A percentile compares a stretch with the other conserved stretches of the same genome.
Evolutionary conservation across 176 grass and related monocot genomes (phyloP).

Genomic region (Oryza coarctata): DNA sequence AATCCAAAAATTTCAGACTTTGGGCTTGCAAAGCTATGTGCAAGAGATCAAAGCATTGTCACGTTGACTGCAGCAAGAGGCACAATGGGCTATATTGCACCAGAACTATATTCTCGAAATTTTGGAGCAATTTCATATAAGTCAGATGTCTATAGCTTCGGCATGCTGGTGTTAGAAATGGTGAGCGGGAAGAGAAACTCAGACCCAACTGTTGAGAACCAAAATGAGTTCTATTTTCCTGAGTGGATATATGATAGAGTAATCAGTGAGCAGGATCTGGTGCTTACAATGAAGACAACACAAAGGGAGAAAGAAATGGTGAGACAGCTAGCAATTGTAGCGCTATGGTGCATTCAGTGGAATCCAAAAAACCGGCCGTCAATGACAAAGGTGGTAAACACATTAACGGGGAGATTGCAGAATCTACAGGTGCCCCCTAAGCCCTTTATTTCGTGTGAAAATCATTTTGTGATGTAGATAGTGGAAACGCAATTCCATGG

Average conservation of each 20-base stretch:
- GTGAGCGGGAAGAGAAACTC: conserved; percentile 50
- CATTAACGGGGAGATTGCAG: conserved; percentile 45
- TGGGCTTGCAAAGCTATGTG: conserved; percentile 67
- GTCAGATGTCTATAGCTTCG: conserved; percentile 56
- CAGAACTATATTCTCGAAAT: conserved; percentile 42
- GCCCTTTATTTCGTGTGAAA: conserved; percentile 34
- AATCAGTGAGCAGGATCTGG: background rate
- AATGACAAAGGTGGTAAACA: conserved; percentile 66
- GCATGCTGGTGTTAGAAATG: conserved; percentile 60
- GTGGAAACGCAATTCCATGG: background rate
- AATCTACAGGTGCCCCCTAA: conserved; percentile 48
- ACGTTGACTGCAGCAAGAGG: conserved; percentile 47
- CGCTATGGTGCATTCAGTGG: conserved; percentile 74
- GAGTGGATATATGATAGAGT: conserved; percentile 47
- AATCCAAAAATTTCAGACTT: conserved; percentile 68
- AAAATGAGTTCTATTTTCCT: conserved; percentile 38
- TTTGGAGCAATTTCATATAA: conserved; percentile 43
- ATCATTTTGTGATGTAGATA: background rate
- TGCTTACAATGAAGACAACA: background rate
- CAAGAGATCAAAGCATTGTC: conserved; percentile 58
- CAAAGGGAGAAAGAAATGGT: conserved; percentile 25
- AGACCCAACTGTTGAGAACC: conserved; percentile 36
- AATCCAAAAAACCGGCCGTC: conserved; percentile 49
- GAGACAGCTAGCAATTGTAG: conserved; percentile 42
- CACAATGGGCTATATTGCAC: conserved; percentile 52